phyloP scores from a whole-genome alignment of 2,329 filamentous ascomycete genomes.

The Herpotrichia juniperi region DNA sequence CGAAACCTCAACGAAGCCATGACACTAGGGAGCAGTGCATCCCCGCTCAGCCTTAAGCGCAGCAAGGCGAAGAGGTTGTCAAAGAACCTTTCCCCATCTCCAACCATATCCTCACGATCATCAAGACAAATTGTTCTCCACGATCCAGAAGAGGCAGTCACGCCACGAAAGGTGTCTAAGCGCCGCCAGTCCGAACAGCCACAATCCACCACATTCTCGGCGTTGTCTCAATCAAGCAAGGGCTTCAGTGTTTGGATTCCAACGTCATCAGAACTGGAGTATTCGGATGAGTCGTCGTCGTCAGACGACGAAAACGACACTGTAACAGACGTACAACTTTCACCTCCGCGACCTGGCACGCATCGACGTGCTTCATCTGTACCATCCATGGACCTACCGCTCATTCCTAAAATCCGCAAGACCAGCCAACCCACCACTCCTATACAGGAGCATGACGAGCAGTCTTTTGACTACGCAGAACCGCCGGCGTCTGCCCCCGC shows the following conservation, averaged over 20 bases:
- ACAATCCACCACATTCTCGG: slow-evolving; percentile 27
- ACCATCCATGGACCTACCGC: slow-evolving; percentile 53
- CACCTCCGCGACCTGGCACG: slow-evolving; percentile 40
- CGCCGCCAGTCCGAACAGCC: slow-evolving; percentile 28
- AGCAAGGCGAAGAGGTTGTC: slow-evolving; percentile 48
- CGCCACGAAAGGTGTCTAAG: slow-evolving; percentile 38
- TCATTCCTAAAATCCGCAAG: slow-evolving; percentile 52
- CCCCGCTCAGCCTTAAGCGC: slow-evolving; percentile 41
- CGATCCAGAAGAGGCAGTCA: slow-evolving; percentile 33
- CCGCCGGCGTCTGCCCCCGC: slow-evolving; percentile 34
- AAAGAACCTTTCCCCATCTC: slow-evolving; percentile 33
- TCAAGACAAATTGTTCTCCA: slow-evolving; percentile 44
- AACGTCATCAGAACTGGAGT: slow-evolving; percentile 40
- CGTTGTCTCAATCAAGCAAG: slow-evolving; percentile 39
- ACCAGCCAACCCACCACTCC: slow-evolving; percentile 47
- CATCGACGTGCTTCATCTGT: slow-evolving; percentile 56
- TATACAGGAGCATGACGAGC: slow-evolving; percentile 21
- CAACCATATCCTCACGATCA: slow-evolving; percentile 30
- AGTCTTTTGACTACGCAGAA: slow-evolving; percentile 18
- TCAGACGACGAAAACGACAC: slow-evolving; percentile 37
- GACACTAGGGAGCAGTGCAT: slow-evolving; percentile 34
- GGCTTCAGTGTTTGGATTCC: slow-evolving; percentile 59
- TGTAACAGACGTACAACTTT: slow-evolving; percentile 23
- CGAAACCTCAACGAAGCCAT: slow-evolving; percentile 46
- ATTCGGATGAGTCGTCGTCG: slow-evolving; percentile 34